Conservation (phyloP, 192 early-diverging fungal genomes). For the Lunasporangiospora selenospora region DNA sequence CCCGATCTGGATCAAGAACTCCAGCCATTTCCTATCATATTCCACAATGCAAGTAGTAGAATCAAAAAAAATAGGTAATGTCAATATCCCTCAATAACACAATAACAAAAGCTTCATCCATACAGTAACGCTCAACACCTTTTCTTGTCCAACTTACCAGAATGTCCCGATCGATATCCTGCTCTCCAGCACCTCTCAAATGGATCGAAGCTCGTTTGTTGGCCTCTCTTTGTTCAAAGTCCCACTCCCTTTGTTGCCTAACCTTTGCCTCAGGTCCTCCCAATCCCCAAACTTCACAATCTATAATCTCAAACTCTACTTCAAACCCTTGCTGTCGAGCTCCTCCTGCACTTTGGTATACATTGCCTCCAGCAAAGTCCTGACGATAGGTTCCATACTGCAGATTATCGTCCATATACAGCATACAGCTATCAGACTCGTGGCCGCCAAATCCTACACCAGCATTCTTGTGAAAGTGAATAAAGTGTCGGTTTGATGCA, state of each 20-base stretch:
- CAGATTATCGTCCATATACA: conserved; percentile 56
- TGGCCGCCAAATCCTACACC: conserved; percentile 37
- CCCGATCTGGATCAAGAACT: conserved; percentile 27
- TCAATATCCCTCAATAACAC: background rate
- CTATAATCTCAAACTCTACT: conserved; percentile 50
- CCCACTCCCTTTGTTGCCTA: conserved; percentile 53
- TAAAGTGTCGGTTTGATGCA: conserved; percentile 5
- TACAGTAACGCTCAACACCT: background rate
- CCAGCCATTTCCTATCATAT: conserved; percentile 38
- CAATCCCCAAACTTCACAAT: conserved; percentile 61
- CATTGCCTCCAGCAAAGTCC: conserved; percentile 43
- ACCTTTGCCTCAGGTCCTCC: conserved; percentile 51
- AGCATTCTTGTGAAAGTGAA: conserved; percentile 43
- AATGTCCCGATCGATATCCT: conserved; percentile 52
- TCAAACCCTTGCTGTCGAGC: conserved; percentile 32
- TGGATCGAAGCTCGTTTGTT: conserved; percentile 50
- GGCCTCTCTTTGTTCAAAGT: conserved; percentile 58
- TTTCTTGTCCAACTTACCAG: conserved; percentile 7
- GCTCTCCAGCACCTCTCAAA: conserved; percentile 42
- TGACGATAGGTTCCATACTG: conserved; percentile 52
- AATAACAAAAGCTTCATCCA: too few relatives aligned
- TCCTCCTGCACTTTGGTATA: conserved; percentile 22
- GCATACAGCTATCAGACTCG: conserved; percentile 41
- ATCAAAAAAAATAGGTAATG: background rate
- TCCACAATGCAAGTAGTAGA: background rate